Evolutionary conservation across 768 basidiomycete species (phyloP).

Genomic region (Tylopilus sp.): DNA sequence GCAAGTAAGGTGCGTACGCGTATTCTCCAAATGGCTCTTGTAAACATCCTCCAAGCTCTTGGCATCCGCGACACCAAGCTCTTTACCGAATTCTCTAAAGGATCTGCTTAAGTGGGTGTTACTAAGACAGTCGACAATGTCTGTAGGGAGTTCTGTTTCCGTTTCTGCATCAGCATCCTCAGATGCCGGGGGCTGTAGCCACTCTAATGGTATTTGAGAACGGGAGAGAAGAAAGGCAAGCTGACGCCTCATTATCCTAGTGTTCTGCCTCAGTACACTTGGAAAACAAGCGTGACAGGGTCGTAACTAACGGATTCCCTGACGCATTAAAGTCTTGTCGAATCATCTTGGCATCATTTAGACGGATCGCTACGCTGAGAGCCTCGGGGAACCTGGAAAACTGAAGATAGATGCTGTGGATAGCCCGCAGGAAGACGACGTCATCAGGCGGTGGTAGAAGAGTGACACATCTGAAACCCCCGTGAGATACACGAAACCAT

Average conservation of each 20-base stretch:
- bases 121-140: conserved; percentile 81
- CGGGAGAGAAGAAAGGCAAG: conserved; percentile 92
- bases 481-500: background rate
- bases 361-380: conserved; percentile 76
- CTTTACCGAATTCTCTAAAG: conserved; percentile 92
- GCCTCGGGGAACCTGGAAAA: conserved; percentile 90
- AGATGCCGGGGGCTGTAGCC: conserved; percentile 62
- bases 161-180: conserved; percentile 54
- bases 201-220: conserved; percentile 85
- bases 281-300: background rate
- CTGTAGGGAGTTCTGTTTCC: conserved; percentile 69
- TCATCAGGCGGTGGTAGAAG: conserved; percentile 94
- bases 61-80: conserved; percentile 84
- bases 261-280: background rate
- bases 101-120: conserved; percentile 79
- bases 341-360: conserved; percentile 78
- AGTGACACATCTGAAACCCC: conserved; percentile 65
- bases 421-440: conserved; percentile 80
- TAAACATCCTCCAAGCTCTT: conserved; percentile 96
- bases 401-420: conserved; percentile 84
- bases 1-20: conserved; percentile 46
- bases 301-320: conserved; percentile 68
- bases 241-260: conserved; percentile 88
- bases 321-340: conserved; percentile 87
- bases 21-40: conserved; percentile 92